Conservation (phyloP, 345 rosid genomes). For the Dimocarpus longan region DNA sequence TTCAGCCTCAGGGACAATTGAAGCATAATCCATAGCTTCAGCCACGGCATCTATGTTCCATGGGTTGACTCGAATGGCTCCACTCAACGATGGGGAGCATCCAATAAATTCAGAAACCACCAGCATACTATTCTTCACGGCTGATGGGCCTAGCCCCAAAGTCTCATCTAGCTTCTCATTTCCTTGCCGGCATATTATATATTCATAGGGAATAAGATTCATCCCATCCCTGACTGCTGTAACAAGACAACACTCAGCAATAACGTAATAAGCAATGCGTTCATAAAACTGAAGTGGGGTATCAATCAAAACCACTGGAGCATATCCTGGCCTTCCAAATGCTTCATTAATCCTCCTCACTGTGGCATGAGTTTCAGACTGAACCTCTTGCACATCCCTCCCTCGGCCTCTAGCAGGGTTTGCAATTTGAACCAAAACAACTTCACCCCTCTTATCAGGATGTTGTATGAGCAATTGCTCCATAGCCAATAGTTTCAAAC, state of each 20-base stretch:
- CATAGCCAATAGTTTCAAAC: constrained; percentile 93
- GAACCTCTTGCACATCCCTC: constrained; percentile 81
- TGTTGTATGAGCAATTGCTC: constrained; percentile 84
- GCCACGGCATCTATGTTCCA: constrained; percentile 92
- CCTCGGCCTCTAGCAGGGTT: constrained; percentile 98
- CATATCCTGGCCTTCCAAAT: constrained; percentile 80
- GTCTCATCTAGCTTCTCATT: constrained; percentile 63
- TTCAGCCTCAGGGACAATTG: constrained; percentile 66
- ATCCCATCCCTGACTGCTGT: constrained; percentile 97
- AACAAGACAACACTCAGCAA: constrained; percentile 93
- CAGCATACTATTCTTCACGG: constrained; percentile 79
- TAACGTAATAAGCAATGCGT: constrained; percentile 85
- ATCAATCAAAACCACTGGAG: constrained; percentile 75
- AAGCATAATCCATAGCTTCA: constrained; percentile 85
- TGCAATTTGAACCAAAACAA: constrained; percentile 92
- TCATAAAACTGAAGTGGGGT: constrained; percentile 78
- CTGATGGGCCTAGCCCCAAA: constrained; percentile 47
- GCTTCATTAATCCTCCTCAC: constrained; percentile 70
- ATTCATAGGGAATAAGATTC: constrained; percentile 95
- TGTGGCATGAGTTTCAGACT: constrained; percentile 67
- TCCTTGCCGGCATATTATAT: constrained; percentile 81
- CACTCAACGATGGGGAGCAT: constrained; percentile 89
- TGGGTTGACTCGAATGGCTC: constrained; percentile 91
- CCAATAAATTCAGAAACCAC: constrained; percentile 94
- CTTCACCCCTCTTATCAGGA: constrained; percentile 63